These are phyloP conservation scores for Aegilops bicornis DNA, from an alignment of 176 grass and related monocot genomes.

Conservation along the genomic window DNA sequence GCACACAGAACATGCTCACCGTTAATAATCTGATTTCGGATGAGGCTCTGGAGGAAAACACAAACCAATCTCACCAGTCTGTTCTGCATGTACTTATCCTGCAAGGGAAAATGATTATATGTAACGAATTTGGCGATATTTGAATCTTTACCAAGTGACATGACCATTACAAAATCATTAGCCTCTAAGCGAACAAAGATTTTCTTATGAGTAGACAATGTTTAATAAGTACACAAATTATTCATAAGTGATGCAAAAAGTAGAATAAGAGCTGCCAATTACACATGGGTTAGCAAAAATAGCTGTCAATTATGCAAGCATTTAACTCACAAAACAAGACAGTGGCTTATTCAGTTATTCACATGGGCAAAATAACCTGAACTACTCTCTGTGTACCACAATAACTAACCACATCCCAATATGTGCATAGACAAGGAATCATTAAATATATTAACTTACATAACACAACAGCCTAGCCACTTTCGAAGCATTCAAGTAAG, in stretches of 20 bases:
- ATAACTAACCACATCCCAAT: background rate
- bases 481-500: background rate
- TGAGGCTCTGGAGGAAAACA: conserved; percentile 94
- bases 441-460: background rate
- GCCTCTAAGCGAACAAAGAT: background rate
- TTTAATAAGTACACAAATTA: background rate
- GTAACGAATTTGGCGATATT: background rate
- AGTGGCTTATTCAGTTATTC: background rate
- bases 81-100: conserved; percentile 99
- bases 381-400: background rate
- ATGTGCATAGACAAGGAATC: background rate
- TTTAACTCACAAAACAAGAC: conserved; percentile 5
- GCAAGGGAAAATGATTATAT: conserved; percentile 12
- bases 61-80: conserved; percentile 98
- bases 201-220: background rate
- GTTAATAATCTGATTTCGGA: conserved; percentile 97
- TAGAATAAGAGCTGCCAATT: background rate
- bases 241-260: conserved; percentile 18
- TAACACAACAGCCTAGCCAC: background rate
- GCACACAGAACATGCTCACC: conserved; percentile 52
- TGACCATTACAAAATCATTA: background rate
- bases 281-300: background rate
- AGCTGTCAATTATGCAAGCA: background rate
- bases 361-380: conserved; percentile 6
- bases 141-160: background rate